These are phyloP conservation scores for Kalaharituber pfeilii DNA, from an alignment of 2,329 filamentous ascomycete genomes.

Conservation along the genomic window DNA sequence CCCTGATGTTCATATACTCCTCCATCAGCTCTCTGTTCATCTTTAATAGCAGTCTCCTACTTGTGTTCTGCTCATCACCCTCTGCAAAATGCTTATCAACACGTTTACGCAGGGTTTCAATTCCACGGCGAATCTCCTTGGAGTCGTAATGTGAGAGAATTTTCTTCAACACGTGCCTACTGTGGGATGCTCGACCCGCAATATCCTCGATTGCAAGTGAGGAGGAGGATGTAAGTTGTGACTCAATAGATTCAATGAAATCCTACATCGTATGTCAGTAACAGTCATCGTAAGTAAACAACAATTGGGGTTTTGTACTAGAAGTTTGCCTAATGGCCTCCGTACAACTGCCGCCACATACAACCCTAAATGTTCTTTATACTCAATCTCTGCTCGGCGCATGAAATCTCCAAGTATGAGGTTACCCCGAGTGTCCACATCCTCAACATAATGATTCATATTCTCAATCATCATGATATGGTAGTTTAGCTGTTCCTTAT, in stretches of 20 bases:
- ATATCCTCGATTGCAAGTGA: constrained; percentile 38
- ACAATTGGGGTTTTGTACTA: constrained; percentile 31
- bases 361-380: constrained; percentile 68
- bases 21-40: constrained; percentile 43
- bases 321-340: constrained; percentile 69
- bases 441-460: constrained; percentile 94
- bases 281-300: not conserved
- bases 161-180: constrained; percentile 69
- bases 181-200: constrained; percentile 65
- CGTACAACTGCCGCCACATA: constrained; percentile 82
- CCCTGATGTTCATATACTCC: constrained; percentile 37
- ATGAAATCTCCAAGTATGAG: constrained; percentile 70
- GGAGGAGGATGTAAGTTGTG: constrained; percentile 41
- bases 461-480: constrained; percentile 96
- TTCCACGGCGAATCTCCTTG: constrained; percentile 75
- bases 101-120: constrained; percentile 72
- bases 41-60: constrained; percentile 40
- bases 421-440: constrained; percentile 59
- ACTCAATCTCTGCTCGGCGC: constrained; percentile 56
- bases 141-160: constrained; percentile 61
- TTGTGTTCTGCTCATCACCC: constrained; percentile 54
- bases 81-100: constrained; percentile 97
- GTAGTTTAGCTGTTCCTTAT: constrained; percentile 93
- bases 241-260: constrained; percentile 77
- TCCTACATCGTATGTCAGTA: constrained; percentile 32